Evolutionary conservation across 2,329 filamentous ascomycete species (phyloP).

Genomic region (Pyrenochaeta sp.): DNA sequence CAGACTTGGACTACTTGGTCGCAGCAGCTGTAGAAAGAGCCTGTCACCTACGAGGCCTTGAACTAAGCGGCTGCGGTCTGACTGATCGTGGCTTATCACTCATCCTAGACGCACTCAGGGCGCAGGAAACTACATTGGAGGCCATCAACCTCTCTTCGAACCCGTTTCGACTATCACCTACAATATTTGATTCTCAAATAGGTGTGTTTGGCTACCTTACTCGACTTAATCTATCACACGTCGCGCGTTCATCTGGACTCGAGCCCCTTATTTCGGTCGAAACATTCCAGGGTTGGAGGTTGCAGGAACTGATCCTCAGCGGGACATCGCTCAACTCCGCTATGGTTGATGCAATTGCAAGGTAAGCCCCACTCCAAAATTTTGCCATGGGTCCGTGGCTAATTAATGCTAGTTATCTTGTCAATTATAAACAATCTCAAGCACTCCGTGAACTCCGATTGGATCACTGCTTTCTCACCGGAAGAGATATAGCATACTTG

Average conservation of each 20-base stretch:
- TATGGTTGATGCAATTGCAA: constrained; percentile 70
- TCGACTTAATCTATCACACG: constrained; percentile 71
- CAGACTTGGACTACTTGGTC: constrained; percentile 72
- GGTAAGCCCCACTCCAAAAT: constrained; percentile 23
- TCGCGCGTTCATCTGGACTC: constrained; percentile 68
- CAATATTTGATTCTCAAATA: constrained; percentile 72
- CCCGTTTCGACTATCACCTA: constrained; percentile 69
- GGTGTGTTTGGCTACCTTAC: constrained; percentile 72
- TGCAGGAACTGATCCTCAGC: constrained; percentile 72
- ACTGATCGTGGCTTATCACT: constrained; percentile 67
- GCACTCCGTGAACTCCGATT: constrained; percentile 69
- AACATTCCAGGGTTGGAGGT: constrained; percentile 71
- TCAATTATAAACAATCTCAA: constrained; percentile 65
- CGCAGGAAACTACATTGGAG: constrained; percentile 73
- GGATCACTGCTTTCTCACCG: constrained; percentile 72
- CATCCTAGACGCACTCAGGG: constrained; percentile 69
- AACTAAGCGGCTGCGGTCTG: constrained; percentile 70
- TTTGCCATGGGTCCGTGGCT: background rate
- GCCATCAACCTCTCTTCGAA: constrained; percentile 73
- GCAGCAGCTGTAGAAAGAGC: constrained; percentile 72
- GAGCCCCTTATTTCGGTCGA: constrained; percentile 72
- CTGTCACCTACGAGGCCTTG: constrained; percentile 72
- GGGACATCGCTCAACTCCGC: constrained; percentile 68
- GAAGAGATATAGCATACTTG: constrained; percentile 70
- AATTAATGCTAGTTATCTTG: constrained; percentile 65